Evolutionary conservation across 371 early-diverging fungal species (phyloP).

Genomic region (Nematocida sp.): DNA sequence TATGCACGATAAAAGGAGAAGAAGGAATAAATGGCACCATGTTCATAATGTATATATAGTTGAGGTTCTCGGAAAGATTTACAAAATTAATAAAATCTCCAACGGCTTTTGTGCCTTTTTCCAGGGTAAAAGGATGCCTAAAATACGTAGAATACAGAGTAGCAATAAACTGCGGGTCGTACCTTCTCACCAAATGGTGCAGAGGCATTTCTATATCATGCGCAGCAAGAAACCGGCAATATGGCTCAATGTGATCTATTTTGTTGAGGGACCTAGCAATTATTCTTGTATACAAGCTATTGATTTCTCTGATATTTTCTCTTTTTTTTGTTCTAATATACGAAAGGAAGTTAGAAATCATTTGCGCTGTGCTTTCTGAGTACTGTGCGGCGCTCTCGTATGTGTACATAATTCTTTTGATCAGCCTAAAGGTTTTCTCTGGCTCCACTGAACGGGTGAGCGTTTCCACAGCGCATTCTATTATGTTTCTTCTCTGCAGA

Average conservation of each 20-base stretch:
- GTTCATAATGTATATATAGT: constrained; percentile 52
- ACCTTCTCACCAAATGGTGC: constrained; percentile 45
- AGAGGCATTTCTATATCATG: constrained; percentile 49
- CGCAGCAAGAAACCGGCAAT: constrained; percentile 41
- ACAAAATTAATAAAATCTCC: constrained; percentile 57
- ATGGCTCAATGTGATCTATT: constrained; percentile 53
- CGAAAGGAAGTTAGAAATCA: constrained; percentile 45
- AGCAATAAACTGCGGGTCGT: constrained; percentile 55
- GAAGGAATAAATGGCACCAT: constrained; percentile 54
- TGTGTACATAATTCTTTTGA: constrained; percentile 33
- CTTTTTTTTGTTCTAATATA: constrained; percentile 24
- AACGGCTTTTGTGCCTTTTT: constrained; percentile 52
- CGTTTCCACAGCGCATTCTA: constrained; percentile 26
- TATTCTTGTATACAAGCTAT: constrained; percentile 36
- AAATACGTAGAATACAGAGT: constrained; percentile 52
- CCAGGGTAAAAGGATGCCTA: constrained; percentile 54
- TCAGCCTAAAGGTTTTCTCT: constrained; percentile 12
- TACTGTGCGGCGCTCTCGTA: constrained; percentile 51
- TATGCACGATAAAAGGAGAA: constrained; percentile 48
- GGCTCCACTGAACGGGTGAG: constrained; percentile 14
- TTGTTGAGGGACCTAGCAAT: constrained; percentile 45
- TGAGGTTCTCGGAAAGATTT: constrained; percentile 35
- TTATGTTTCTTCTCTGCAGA: constrained; percentile 38
- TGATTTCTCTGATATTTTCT: constrained; percentile 26
- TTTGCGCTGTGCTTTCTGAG: constrained; percentile 37